Evolutionary conservation across 1,284 basidiomycete genomes (phyloP), one percentile per base, ranked within the genome.

Genomic region (Leccinum pachyderme): DNA sequence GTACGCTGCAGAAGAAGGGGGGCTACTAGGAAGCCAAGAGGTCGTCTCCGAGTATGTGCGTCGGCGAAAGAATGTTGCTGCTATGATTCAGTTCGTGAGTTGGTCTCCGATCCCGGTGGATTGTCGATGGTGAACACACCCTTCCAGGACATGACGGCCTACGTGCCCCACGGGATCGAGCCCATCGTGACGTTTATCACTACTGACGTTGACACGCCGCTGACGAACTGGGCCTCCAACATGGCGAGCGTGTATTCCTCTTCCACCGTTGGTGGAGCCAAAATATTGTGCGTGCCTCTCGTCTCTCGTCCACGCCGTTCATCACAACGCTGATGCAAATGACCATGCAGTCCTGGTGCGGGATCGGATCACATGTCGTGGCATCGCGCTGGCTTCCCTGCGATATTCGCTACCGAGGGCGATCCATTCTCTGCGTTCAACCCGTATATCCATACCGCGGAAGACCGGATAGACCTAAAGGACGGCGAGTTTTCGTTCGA

Each of bases 1-100:
- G 87, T 97, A 93, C 70, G 89, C 89, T 54, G 93, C 91, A 32
- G 93, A 95, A 77, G 93, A 96, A 77, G 89, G 87, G 33, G 95
- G 95, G 18, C 81, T 98, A 41, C 84, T 98, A 51, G 95, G 95
- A 35, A 92, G 89, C 47, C 93, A 96, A 72, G 94, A 92, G 6
- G 82, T 98, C 48, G 94, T 91, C 18, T 79, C 81, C 61, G 78
- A 82, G 55, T 98, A 97, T 70, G 83, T 84, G 65, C 70, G 75
- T 25, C 76, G 79, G 51, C 75, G 73, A 13, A 80, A 81, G 52
- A 84, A 88, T 63, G 89, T 97, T 53, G 75, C 86, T 62, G 93
- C 89, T 47, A 95, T 96, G 93, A 85, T 91, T 61, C 88, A 90
- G 77, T 63, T 63, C 32, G 61, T 63, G 35, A 33, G 87, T 86